A percentile compares a stretch with the other conserved stretches of the same genome.
phyloP scores from a whole-genome alignment of 208 protist species.

The Crithidia expoeki region DNA sequence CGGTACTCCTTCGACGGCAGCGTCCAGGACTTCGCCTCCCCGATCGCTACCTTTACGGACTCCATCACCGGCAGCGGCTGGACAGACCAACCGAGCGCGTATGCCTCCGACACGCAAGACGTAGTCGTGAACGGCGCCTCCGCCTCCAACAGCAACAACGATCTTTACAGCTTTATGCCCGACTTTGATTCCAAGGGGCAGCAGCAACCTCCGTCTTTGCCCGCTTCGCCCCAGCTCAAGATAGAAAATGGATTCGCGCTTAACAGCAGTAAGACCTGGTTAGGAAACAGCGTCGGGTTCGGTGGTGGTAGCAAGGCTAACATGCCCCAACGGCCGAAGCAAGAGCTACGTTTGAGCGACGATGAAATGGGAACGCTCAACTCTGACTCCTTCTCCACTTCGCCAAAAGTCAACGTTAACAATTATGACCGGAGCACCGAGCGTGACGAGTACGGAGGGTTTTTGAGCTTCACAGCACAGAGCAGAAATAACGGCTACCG shows the following conservation, averaged over 20 bases:
- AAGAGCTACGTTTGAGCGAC: neutral
- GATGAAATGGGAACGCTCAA: neutral
- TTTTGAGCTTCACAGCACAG: neutral
- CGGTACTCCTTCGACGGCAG: conserved; percentile 5
- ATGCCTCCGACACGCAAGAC: neutral
- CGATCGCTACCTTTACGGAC: neutral
- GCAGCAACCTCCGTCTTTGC: neutral
- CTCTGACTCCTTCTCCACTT: neutral
- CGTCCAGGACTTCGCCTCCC: neutral
- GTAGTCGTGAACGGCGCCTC: conserved; percentile 1
- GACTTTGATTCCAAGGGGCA: neutral
- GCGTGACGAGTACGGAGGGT: neutral
- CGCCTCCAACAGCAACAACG: neutral
- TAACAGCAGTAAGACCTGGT: neutral
- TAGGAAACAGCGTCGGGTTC: neutral
- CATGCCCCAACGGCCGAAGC: neutral
- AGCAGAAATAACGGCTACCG: neutral
- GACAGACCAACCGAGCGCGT: neutral
- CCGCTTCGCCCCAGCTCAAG: neutral
- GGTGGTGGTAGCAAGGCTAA: neutral
- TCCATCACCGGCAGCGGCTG: conserved; percentile 2
- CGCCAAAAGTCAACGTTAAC: neutral
- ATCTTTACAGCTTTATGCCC: neutral
- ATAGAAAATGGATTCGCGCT: neutral
- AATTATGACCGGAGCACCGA: neutral